Base-by-base conservation (phyloP, 805 yeast species). In the Zygosaccharomyces gambellarensis region DNA sequence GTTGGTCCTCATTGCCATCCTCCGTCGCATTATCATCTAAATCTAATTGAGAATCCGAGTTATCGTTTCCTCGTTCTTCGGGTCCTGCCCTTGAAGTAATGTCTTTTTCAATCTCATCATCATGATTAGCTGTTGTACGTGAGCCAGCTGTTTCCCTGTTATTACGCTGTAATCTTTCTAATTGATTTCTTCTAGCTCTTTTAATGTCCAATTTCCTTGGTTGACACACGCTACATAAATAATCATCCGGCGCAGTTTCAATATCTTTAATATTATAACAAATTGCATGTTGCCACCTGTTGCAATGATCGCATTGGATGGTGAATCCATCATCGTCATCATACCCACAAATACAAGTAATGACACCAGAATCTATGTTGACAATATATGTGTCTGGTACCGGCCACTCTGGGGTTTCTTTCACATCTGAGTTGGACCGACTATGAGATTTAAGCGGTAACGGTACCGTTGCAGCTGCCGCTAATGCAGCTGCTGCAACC, bases 201-300 rank as follows among this genome's bases (percentile, higher is more conserved):
- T 69, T 70, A 25, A 65, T 70, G 58, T 78, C 78, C 61, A 77
- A 56, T 36, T 67, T 63, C 50, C 79, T 67, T 17, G 79, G 79
- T 49, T 83, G 84, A 69, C 98, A 90, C 42, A 75, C 75, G 61
- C 86, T 87, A 63, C 98, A 90, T 27, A 80, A 72, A 63, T 86
- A 90, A 46, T 80, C 81, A 48, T 89, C 96, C 0, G 96, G 96
- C 0, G 83, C 95, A 44, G 85, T 83, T 36, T 80, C 85, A 50
- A 79, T 80, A 40, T 83, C 79, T 40, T 74, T 74, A 49, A 87
- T 87, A 6, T 85, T 85, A 79, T 89, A 87, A 68, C 98, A 90
- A n/a, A 80, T 74, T 25, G 94, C 90, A 70, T 90, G 98, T 64
- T 90, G 97, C 97, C 97, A 90, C 53, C 96, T 80, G 66, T 79